These are phyloP conservation scores for Wickerhamiella sergipiensis DNA, from an alignment of 805 yeast genomes.

Conservation along the genomic window DNA sequence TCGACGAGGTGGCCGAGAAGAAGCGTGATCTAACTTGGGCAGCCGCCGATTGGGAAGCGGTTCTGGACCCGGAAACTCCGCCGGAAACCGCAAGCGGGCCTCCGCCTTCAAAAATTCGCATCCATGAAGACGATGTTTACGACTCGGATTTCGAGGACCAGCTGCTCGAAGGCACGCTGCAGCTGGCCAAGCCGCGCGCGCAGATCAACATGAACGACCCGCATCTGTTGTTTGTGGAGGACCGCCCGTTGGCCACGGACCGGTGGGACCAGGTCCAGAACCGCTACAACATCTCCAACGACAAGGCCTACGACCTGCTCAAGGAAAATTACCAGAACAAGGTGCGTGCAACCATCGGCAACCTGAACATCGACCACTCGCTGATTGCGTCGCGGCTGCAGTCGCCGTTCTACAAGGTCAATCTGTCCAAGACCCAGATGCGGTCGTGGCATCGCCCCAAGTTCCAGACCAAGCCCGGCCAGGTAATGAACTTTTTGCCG, in stretches of 20 bases:
- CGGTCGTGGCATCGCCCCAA: conserved; percentile 71
- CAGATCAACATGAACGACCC: conserved; percentile 82
- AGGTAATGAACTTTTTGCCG: conserved; percentile 61
- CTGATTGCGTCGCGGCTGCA: conserved; percentile 77
- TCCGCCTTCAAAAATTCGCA: not conserved
- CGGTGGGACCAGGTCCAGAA: conserved; percentile 40
- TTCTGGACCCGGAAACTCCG: conserved; percentile 33
- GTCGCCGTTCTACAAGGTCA: conserved; percentile 80
- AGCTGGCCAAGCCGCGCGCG: conserved; percentile 15
- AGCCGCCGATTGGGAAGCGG: conserved; percentile 22
- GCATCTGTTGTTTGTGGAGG: conserved; percentile 50
- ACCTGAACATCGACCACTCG: conserved; percentile 81
- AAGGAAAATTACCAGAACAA: conserved; percentile 81
- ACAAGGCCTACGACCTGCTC: conserved; percentile 66
- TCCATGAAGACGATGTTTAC: conserved; percentile 22
- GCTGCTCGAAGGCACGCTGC: conserved; percentile 56
- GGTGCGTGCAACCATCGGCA: conserved; percentile 84
- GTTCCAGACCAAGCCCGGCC: conserved; percentile 65
- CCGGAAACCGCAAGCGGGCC: not conserved
- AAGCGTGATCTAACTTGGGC: conserved; percentile 5
- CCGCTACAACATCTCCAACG: conserved; percentile 79
- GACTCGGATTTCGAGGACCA: conserved; percentile 38
- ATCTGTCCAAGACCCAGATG: conserved; percentile 47
- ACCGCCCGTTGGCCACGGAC: conserved; percentile 31
- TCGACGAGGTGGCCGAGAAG: not conserved